Percentiles rank a stretch among this genome's conserved stretches.
phyloP scores from a whole-genome alignment of 2,329 filamentous ascomycete genomes.

The Phoma sp. region DNA sequence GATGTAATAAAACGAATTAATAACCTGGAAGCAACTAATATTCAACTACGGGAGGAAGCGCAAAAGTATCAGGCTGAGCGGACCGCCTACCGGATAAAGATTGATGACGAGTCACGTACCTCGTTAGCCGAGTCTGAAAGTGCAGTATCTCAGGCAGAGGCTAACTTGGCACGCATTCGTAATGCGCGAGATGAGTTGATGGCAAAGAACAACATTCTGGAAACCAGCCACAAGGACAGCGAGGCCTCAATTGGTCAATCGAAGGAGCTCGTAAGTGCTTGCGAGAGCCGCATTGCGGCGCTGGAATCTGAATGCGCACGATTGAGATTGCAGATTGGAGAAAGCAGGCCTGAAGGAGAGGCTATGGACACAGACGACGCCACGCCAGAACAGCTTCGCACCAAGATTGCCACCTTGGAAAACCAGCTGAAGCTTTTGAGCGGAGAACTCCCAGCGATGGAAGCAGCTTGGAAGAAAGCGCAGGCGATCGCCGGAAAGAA shows the following conservation, averaged over 20 bases:
- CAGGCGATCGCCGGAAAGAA: slow-evolving; percentile 86
- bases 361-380: slow-evolving; percentile 62
- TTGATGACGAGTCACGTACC: slow-evolving; percentile 79
- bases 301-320: slow-evolving; percentile 84
- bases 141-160: slow-evolving; percentile 79
- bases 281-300: slow-evolving; percentile 79
- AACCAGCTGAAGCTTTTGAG: slow-evolving; percentile 84
- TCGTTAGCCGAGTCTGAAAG: slow-evolving; percentile 79
- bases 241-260: slow-evolving; percentile 72
- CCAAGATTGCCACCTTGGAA: slow-evolving; percentile 75
- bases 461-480: slow-evolving; percentile 88
- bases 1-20: slow-evolving; percentile 93
- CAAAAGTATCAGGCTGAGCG: slow-evolving; percentile 85
- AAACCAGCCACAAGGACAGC: slow-evolving; percentile 78
- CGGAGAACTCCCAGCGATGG: slow-evolving; percentile 85
- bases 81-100: slow-evolving; percentile 76
- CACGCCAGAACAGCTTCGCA: slow-evolving; percentile 72
- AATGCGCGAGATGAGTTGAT: slow-evolving; percentile 83
- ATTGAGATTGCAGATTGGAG: slow-evolving; percentile 63
- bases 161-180: slow-evolving; percentile 84
- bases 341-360: slow-evolving; percentile 39
- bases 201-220: slow-evolving; percentile 80
- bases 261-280: slow-evolving; percentile 78
- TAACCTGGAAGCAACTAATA: slow-evolving; percentile 86
- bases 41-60: slow-evolving; percentile 81